A percentile compares a stretch with the other conserved stretches of the same genome.
Evolutionary conservation across 768 basidiomycete species (phyloP).

Genomic region (Fomitopsis pulvina): DNA sequence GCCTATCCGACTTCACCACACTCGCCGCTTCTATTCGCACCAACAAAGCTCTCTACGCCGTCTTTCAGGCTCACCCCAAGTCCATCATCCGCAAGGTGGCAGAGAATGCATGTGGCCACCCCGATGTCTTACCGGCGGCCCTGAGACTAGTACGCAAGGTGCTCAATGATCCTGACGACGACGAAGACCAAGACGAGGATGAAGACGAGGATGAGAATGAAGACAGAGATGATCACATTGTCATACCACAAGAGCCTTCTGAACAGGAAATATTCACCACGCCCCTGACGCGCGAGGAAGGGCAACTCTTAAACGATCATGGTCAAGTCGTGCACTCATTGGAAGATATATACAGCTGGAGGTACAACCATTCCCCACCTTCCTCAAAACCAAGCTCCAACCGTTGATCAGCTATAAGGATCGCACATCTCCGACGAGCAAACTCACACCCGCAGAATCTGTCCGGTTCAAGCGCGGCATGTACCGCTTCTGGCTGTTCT

Average conservation of each 20-base stretch:
- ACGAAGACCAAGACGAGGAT: background rate
- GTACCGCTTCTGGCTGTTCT: conserved; percentile 24
- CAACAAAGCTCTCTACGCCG: conserved; percentile 14
- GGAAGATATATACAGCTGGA: conserved; percentile 35
- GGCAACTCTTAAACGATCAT: conserved; percentile 14
- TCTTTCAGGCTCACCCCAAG: conserved; percentile 17
- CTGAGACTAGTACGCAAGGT: conserved; percentile 8
- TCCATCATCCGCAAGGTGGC: conserved; percentile 18
- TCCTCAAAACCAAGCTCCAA: background rate
- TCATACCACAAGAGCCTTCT: background rate
- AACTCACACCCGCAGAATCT: conserved; percentile 26
- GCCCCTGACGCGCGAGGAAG: conserved; percentile 9
- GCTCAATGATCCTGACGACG: conserved; percentile 2
- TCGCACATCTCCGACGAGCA: conserved; percentile 24
- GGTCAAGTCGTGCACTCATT: conserved; percentile 22
- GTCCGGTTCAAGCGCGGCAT: conserved; percentile 23
- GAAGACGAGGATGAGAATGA: conserved; percentile 6
- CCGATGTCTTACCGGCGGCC: conserved; percentile 14
- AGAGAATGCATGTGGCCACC: conserved; percentile 17
- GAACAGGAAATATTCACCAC: conserved; percentile 13
- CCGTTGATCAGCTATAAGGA: conserved; percentile 28
- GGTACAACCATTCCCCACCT: conserved; percentile 18
- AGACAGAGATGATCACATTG: too few species aligned
- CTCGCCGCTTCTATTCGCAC: conserved; percentile 15
- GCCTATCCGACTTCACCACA: conserved; percentile 17